These are phyloP conservation scores for Penicillium sclerotiorum DNA, from an alignment of 2,329 filamentous ascomycete genomes.

Conservation along the genomic window DNA sequence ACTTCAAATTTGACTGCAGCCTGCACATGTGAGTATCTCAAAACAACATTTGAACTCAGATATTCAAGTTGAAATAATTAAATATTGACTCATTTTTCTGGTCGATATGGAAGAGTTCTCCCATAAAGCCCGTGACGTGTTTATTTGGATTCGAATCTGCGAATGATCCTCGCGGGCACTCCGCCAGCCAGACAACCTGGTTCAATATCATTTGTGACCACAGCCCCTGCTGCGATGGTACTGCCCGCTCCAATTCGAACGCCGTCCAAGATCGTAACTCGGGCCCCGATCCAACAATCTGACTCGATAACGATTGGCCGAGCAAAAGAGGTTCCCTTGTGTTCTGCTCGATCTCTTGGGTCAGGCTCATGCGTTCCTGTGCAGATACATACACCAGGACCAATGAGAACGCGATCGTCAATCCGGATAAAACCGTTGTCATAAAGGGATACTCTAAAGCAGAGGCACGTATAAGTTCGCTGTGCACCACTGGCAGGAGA, in stretches of 20 bases:
- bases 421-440: neutral
- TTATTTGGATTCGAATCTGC: neutral
- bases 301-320: constrained; percentile 3
- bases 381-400: neutral
- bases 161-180: neutral
- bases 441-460: neutral
- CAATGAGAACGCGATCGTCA: neutral
- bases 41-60: too few relatives aligned
- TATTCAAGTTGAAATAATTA: too few relatives aligned
- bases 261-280: constrained; percentile 4
- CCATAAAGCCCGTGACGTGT: too few relatives aligned
- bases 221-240: constrained; percentile 4
- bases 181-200: neutral
- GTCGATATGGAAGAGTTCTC: too few relatives aligned
- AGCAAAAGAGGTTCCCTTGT: neutral
- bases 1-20: too few relatives aligned
- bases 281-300: constrained; percentile 4
- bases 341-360: too few relatives aligned
- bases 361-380: neutral
- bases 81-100: too few relatives aligned
- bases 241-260: constrained; percentile 3
- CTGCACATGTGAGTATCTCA: too few relatives aligned
- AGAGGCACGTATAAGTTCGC: too few relatives aligned
- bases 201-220: constrained; percentile 1
- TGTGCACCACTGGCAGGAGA: too few relatives aligned